Percentiles rank a stretch among this genome's conserved stretches.
Conservation (phyloP, 257 asterid species). For the Buddleja alternifolia region DNA sequence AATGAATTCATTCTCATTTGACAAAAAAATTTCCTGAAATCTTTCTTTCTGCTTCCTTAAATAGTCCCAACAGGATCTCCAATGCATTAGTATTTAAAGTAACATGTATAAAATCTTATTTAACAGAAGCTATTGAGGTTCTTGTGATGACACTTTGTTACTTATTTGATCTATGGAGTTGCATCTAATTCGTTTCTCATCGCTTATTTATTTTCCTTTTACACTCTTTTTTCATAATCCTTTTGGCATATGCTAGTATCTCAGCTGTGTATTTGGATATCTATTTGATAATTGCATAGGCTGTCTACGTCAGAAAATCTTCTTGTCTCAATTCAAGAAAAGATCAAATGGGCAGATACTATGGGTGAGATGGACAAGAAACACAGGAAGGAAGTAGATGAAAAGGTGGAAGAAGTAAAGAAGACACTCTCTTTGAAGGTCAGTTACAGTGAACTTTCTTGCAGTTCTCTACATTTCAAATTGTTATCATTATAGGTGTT, state of each 20-base stretch:
- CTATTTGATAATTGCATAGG: constrained; percentile 48
- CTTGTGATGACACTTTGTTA: constrained; percentile 7
- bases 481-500: constrained; percentile 19
- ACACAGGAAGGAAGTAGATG: constrained; percentile 84
- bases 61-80: no score
- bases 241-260: constrained; percentile 3
- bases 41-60: no score
- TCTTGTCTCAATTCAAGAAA: constrained; percentile 89
- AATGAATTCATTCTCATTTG: not conserved
- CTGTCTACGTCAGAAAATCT: constrained; percentile 83
- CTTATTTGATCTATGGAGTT: not conserved
- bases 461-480: constrained; percentile 2
- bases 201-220: not conserved
- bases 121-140: constrained; percentile 16
- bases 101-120: not conserved
- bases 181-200: not conserved
- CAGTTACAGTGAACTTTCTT: constrained; percentile 44
- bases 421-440: constrained; percentile 79
- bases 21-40: not conserved
- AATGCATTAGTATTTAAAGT: not conserved
- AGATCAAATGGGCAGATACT: constrained; percentile 95
- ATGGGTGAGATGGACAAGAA: constrained; percentile 80
- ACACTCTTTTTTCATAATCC: not conserved
- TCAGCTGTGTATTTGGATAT: constrained; percentile 19
- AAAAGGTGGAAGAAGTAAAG: constrained; percentile 76